phyloP scores from a whole-genome alignment of 805 yeast species.

The Hanseniaspora lachancei region DNA sequence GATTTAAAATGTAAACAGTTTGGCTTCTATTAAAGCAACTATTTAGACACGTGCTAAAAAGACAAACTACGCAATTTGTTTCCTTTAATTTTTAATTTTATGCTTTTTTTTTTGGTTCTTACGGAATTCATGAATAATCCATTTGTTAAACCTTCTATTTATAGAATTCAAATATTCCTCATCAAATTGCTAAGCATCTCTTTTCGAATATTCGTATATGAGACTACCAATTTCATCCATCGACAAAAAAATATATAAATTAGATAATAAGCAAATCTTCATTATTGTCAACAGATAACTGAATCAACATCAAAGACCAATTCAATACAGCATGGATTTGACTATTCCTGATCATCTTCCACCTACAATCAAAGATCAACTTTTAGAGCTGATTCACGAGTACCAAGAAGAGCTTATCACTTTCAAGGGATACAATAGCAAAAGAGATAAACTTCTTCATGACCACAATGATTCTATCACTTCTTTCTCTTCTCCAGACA shows the following conservation, averaged over 20 bases:
- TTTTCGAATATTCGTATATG: too few species aligned
- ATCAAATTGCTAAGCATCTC: background rate
- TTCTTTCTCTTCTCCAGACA: background rate
- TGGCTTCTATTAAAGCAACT: too few species aligned
- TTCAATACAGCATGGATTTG: conserved; percentile 30
- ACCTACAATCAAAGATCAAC: conserved; percentile 26
- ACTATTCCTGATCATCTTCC: conserved; percentile 36
- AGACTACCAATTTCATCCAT: too few species aligned
- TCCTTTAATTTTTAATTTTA: too few species aligned
- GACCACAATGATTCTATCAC: conserved; percentile 12
- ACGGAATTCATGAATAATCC: background rate
- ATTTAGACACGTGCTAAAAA: too few species aligned
- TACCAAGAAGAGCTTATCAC: conserved; percentile 59
- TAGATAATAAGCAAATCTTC: too few species aligned
- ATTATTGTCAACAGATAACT: too few species aligned
- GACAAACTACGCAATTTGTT: too few species aligned
- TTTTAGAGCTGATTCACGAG: conserved; percentile 36
- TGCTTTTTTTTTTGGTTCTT: too few species aligned
- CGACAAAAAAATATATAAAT: background rate
- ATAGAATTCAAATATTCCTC: too few species aligned
- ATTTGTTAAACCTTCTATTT: background rate
- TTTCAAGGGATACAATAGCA: conserved; percentile 56
- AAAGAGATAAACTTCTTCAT: conserved; percentile 29
- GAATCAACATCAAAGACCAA: too few species aligned
- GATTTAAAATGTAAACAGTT: too few species aligned